phyloP scores from a whole-genome alignment of 108 stramenopile species.

The Phaeodactylum tricornutum region DNA sequence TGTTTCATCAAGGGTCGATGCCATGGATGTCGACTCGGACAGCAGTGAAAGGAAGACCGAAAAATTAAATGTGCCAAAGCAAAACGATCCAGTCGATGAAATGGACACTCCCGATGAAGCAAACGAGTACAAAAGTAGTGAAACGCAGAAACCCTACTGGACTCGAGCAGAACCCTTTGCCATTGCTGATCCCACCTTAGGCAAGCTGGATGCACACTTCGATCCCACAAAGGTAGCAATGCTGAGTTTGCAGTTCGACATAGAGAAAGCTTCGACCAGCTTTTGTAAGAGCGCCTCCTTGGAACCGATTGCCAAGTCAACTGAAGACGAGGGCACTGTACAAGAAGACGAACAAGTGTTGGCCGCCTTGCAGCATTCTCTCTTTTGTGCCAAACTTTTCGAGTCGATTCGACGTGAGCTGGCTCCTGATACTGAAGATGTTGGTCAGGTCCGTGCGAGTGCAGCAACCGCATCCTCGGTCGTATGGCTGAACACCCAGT shows the following conservation, averaged over 20 bases:
- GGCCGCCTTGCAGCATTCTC: conserved; percentile 71
- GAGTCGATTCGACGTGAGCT: conserved; percentile 72
- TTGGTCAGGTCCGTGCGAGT: conserved; percentile 1
- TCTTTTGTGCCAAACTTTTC: conserved; percentile 82
- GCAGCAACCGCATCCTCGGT: neutral
- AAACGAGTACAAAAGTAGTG: neutral
- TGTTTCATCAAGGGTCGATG: neutral
- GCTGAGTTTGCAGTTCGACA: conserved; percentile 59
- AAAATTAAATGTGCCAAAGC: neutral
- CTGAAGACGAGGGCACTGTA: neutral
- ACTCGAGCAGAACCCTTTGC: conserved; percentile 75
- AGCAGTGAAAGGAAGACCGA: neutral
- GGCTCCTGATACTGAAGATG: conserved; percentile 20
- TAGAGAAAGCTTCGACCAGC: conserved; percentile 70
- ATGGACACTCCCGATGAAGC: conserved; percentile 1
- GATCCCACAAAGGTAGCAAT: conserved; percentile 73
- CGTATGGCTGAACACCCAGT: conserved; percentile 63
- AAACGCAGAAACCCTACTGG: conserved; percentile 6
- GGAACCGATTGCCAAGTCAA: conserved; percentile 25
- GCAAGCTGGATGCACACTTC: conserved; percentile 64
- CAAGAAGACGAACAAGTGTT: conserved; percentile 54
- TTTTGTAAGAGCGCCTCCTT: conserved; percentile 54
- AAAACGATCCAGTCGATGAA: neutral
- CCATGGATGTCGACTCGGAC: too few relatives aligned
- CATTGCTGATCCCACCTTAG: conserved; percentile 68